phyloP scores from a whole-genome alignment of 2,329 filamentous ascomycete genomes.

The Graphilbum sp. region DNA sequence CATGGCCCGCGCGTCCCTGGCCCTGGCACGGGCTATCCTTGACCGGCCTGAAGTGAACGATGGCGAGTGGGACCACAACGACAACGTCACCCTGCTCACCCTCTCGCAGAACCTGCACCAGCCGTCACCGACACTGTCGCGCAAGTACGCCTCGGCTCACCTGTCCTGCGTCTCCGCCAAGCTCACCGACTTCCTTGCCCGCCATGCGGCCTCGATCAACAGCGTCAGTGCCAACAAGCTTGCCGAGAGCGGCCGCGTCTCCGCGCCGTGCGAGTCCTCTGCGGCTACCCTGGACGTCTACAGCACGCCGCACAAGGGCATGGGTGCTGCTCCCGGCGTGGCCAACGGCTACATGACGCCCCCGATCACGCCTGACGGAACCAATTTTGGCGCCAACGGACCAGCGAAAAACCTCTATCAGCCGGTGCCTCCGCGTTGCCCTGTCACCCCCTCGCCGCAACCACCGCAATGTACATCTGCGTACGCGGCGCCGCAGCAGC shows the following conservation, averaged over 20 bases:
- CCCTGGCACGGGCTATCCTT: conserved; percentile 73
- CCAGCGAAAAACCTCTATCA: conserved; percentile 29
- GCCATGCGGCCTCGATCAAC: conserved; percentile 30
- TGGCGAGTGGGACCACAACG: conserved; percentile 59
- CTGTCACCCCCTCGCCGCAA: conserved; percentile 45
- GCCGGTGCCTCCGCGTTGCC: conserved; percentile 33
- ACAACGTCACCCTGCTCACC: conserved; percentile 47
- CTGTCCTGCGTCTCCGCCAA: conserved; percentile 36
- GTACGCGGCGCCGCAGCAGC: conserved; percentile 15
- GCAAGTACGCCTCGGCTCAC: conserved; percentile 41
- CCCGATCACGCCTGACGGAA: conserved; percentile 66
- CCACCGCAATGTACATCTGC: conserved; percentile 21
- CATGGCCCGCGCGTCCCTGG: conserved; percentile 75
- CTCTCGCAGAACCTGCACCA: conserved; percentile 43
- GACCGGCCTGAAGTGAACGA: conserved; percentile 61
- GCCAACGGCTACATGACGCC: conserved; percentile 69
- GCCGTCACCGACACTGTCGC: conserved; percentile 38
- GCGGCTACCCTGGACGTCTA: conserved; percentile 42
- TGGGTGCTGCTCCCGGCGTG: conserved; percentile 42
- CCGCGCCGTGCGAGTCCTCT: conserved; percentile 40
- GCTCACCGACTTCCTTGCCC: conserved; percentile 41
- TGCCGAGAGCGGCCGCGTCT: conserved; percentile 12
- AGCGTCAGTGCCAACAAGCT: conserved; percentile 4
- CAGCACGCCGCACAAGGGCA: conserved; percentile 65
- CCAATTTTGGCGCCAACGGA: conserved; percentile 31